Evolutionary conservation across 352 stramenopile species (phyloP), one percentile per base, ranked within the genome.

Genomic region (Phytophthora pinifolia): DNA sequence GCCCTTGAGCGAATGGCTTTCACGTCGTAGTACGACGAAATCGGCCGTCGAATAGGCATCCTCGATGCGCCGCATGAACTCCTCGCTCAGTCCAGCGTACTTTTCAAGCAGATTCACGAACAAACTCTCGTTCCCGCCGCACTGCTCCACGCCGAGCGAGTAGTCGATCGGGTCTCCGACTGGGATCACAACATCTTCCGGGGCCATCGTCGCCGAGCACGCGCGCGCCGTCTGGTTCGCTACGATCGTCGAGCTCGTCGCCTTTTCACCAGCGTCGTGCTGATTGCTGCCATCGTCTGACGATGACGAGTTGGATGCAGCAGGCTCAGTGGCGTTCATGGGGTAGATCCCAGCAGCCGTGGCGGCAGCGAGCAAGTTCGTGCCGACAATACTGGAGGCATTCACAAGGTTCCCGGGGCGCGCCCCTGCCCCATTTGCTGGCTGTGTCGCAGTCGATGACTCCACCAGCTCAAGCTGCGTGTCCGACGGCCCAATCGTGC

Each of bases 1-100:
- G n/a, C 85, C 84, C 57, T 94, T 94, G n/a, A 94, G 57, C 9
- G 85, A 94, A 53, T 94, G 85, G 46, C 79, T 88, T 53, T 92
- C 83, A 4, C 82, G 77, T 4, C 83, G 70, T 20, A 94, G 59
- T 9, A 87, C 74, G 2, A 84, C 59, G 46, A 77, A 90, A 52
- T 94, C 78, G 10, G 57, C 54, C 1, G 52, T 59, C 10, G 54
- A 38, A 54, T 81, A 91, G 8, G 79, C 75, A 20, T 70, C 70
- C 31, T 92, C 80, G 34, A 94, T 91, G 17, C 78, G 79, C 22
- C 66, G 65, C 75, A 94, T 87, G 46, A 90, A 88, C 52, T 83
- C 77, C 34, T 92, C 80, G 22, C 75, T 86, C 35, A 87, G 65
- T 0, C 64, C 67, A 3, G 75, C 78, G 46, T 90, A 94, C 62